Base-by-base conservation (phyloP, 495 filamentous ascomycete species). In the Penicillium lividum region DNA sequence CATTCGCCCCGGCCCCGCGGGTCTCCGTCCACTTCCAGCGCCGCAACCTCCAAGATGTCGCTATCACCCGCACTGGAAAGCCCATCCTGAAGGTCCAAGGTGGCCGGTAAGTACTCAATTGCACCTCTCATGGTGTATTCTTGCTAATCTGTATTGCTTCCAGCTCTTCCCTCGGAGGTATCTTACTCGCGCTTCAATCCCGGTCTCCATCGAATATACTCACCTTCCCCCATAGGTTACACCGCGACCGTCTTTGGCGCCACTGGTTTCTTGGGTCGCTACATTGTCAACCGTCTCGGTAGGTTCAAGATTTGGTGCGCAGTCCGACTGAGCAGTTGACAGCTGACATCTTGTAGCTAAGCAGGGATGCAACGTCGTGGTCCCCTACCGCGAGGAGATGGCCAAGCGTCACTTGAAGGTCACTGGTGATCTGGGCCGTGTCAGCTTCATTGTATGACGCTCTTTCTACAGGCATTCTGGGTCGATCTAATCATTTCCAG, bases 181-280 rank as follows among this genome's bases (percentile, higher is more conserved):
- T 71, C 70, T 54, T 22, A 54, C 54, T 51, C 53, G 58, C 68
- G 65, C 60, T 70, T 60, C 53, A 69, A 53, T 58, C 61, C 59
- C 62, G 29, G 34, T 34, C 58, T 51, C 34, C 22, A 45, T 58
- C 53, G 58, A 57, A 53, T 54, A 51, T 56, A 54, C 68, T 69
- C 69, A 71, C 61, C 59, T 60, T 53, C 65, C 52, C 53, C 57
- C 63, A 62, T 80, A 91, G 93, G 91, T 53, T 91, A 98, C 74
- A 97, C 92, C 58, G 93, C 89, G 34, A 99, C 94, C 43, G 92
- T 99, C 67, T 99, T 99, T 75, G 94, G 94, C 75, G 95, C 95
- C 60, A 96, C 93, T 43, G 94, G 94, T 61, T 92, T 95, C 73
- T 82, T 99, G 40, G 94, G 94, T 67, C 88, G 94, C 66, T 99